Evolutionary conservation across 768 basidiomycete species (phyloP), one percentile per base, ranked within the genome.

Genomic region (Sporobolomyces roseus): DNA sequence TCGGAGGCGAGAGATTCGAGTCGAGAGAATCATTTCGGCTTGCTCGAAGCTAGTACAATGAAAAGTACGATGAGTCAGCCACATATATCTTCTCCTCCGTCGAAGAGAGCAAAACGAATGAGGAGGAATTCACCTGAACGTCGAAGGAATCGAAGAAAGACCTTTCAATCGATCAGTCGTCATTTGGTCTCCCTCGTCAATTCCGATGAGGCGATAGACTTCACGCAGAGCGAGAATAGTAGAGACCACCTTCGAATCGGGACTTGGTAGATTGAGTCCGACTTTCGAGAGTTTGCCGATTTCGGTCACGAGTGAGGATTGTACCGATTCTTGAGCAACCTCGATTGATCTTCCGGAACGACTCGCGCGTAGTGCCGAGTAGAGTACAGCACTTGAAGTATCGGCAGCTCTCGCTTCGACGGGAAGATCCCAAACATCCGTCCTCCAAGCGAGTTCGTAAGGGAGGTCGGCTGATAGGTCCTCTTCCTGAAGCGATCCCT

Each of bases 371-470:
- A 99, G 81, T 5, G 90, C 86, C 36, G 83, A 81, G 78, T 94
- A 99, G 6, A 97, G 80, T 2, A 86, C 79, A 19, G 84, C 82
- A 29, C 84, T 85, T 13, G 85, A 78, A 27, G 63, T 41, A 1
- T 7, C 29, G 5, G 61, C 55, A 0, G 71, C 60, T 46, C 27
- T 33, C 1, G 19, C 23, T 49, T 68, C 71, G 54, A 72, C 29
- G 10, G 71, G 71, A 0, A 99, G 80, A 78, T 98, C 93, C 96
- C 96, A 99, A 2, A 87, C 88, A 68, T 89, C 90, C 0, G 93
- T 94, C 52, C 93, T 84, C 96, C 96, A 98, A 21, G 89, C 96
- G 1, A 97, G 81, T 46, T 86, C 84, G 78, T 91, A 93, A 38
- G 81, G 84, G 81, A 89, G 83, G 50, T 81, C 80, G 0, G 63